Conservation (phyloP, 2,329 filamentous ascomycete species). For the Colletotrichum cereale region DNA sequence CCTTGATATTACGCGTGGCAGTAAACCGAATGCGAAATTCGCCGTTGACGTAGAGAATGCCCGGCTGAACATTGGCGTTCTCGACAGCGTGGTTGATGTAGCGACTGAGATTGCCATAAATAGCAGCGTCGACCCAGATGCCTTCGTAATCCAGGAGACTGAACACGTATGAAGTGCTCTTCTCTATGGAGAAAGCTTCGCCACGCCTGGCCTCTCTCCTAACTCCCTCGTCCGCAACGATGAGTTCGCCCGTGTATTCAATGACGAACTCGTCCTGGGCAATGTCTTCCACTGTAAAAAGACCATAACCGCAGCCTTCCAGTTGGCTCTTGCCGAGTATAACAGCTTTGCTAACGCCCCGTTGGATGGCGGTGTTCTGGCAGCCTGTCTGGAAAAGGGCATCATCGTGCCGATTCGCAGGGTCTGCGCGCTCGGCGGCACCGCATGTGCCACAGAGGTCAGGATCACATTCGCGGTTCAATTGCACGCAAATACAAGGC, state of each 20-base stretch:
- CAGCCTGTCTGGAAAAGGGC: slow-evolving; percentile 70
- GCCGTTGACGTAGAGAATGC: slow-evolving; percentile 79
- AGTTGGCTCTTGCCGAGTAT: slow-evolving; percentile 79
- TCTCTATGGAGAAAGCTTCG: slow-evolving; percentile 71
- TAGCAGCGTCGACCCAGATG: slow-evolving; percentile 79
- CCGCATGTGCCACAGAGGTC: slow-evolving; percentile 80
- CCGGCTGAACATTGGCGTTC: slow-evolving; percentile 68
- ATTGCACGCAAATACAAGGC: slow-evolving; percentile 77
- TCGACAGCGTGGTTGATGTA: slow-evolving; percentile 84
- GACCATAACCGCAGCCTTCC: slow-evolving; percentile 77
- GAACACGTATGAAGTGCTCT: slow-evolving; percentile 74
- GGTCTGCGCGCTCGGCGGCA: slow-evolving; percentile 76
- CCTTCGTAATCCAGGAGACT: slow-evolving; percentile 71
- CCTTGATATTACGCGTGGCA: slow-evolving; percentile 73
- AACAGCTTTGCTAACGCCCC: slow-evolving; percentile 73
- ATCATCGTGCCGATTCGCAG: slow-evolving; percentile 72
- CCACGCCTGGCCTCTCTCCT: slow-evolving; percentile 73
- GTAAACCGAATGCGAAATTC: slow-evolving; percentile 82
- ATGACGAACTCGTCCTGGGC: slow-evolving; percentile 79
- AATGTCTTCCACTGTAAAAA: slow-evolving; percentile 79
- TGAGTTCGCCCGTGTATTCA: slow-evolving; percentile 84
- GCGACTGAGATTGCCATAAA: slow-evolving; percentile 82
- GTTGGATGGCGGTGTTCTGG: slow-evolving; percentile 79
- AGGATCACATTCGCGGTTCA: slow-evolving; percentile 85
- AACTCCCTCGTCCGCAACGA: slow-evolving; percentile 77